These are phyloP conservation scores for Biscogniauxia sp. DNA, from an alignment of 2,329 filamentous ascomycete species.

Conservation along the genomic window DNA sequence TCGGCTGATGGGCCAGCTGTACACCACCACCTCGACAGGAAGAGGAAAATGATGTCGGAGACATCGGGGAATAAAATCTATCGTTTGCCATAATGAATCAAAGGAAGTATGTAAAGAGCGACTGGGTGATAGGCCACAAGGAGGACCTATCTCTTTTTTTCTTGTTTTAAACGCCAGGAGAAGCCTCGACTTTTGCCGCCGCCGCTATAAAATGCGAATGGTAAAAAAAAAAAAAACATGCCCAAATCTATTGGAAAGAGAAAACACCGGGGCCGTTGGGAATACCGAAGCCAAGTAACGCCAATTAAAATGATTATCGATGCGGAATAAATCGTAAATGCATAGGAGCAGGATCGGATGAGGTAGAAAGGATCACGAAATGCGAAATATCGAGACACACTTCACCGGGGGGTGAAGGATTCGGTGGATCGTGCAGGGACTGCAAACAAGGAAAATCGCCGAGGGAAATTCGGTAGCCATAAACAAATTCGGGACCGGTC, in stretches of 20 bases:
- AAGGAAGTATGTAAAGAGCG: constrained; percentile 11
- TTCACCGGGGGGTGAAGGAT: background rate
- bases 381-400: constrained; percentile 6
- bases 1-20: background rate
- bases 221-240: constrained; percentile 17
- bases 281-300: constrained; percentile 28
- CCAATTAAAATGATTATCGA: constrained; percentile 28
- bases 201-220: constrained; percentile 31
- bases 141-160: constrained; percentile 20
- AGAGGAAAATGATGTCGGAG: background rate
- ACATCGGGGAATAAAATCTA: background rate
- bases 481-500: constrained; percentile 4
- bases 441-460: constrained; percentile 1
- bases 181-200: constrained; percentile 32
- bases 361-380: constrained; percentile 5
- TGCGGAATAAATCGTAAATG: constrained; percentile 23
- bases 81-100: background rate
- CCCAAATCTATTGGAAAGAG: constrained; percentile 27
- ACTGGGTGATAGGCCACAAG: constrained; percentile 12
- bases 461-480: constrained; percentile 1
- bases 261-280: constrained; percentile 16
- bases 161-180: constrained; percentile 32
- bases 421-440: constrained; percentile 1
- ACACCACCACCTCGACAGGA: background rate
- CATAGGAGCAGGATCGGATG: constrained; percentile 14